A percentile compares a stretch with the other conserved stretches of the same genome.
Conservation (phyloP, 345 rosid species). For the Sapria himalayana region DNA sequence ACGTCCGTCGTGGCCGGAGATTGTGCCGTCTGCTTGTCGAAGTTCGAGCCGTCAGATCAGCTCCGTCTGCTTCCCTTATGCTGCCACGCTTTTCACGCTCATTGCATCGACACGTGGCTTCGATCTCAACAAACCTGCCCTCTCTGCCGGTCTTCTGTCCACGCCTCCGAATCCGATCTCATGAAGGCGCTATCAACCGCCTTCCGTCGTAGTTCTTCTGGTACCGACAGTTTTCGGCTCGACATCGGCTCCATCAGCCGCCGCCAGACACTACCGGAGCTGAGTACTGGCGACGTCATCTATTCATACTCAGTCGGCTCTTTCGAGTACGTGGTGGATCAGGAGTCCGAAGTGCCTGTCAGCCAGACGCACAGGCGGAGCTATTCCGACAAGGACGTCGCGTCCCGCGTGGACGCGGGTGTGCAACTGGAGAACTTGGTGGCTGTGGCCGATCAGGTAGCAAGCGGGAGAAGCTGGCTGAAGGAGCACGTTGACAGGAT, state of each 20-base stretch:
- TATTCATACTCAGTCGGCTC: constrained; percentile 67
- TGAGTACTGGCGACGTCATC: constrained; percentile 12
- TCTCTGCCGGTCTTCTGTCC: constrained; percentile 60
- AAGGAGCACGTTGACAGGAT: constrained; percentile 71
- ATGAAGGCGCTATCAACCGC: constrained; percentile 21
- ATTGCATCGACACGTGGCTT: constrained; percentile 73
- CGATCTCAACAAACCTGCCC: constrained; percentile 62
- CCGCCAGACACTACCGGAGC: constrained; percentile 9
- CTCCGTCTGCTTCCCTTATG: constrained; percentile 77
- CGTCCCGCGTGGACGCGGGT: constrained; percentile 9
- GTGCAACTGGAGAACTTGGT: constrained; percentile 14
- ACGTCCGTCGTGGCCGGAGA: constrained; percentile 18
- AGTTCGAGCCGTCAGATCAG: constrained; percentile 50
- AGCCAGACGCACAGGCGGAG: constrained; percentile 23
- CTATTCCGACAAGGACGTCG: constrained; percentile 29
- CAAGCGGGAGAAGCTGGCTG: constrained; percentile 51
- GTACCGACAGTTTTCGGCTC: constrained; percentile 43
- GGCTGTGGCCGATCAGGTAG: constrained; percentile 37
- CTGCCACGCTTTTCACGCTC: constrained; percentile 73
- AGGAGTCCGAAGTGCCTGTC: constrained; percentile 35
- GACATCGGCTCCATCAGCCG: constrained; percentile 82
- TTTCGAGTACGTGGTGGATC: constrained; percentile 63
- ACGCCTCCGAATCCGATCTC: constrained; percentile 44
- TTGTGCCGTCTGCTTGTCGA: constrained; percentile 77
- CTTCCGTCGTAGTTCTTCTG: not conserved